Base-by-base conservation (phyloP, 2,329 filamentous ascomycete genomes). In the Chaetothyriales sp. region DNA sequence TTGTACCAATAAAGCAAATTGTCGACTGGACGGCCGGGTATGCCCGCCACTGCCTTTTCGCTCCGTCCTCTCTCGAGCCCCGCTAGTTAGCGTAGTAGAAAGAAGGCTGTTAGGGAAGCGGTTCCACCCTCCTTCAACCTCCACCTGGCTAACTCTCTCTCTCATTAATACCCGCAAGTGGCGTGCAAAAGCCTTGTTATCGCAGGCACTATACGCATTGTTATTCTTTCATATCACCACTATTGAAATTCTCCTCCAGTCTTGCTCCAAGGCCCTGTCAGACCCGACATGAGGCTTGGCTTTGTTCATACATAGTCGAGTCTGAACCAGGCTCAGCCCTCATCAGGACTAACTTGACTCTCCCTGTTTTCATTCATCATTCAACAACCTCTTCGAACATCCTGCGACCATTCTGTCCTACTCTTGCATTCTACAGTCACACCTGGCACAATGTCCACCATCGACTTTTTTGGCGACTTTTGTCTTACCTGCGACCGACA, bases 401-500 rank as follows among this genome's bases (percentile, higher is more conserved):
- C 33, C 29, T 33, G 4, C 33, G 13, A 15, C 15, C 33, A 15
- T 40, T 40, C 15, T 15, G 33, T 40, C 33, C 33, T 40, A 40
- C 33, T 15, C 22, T 25, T 25, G 6, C 22, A 25, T 6, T 25
- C 22, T 25, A 3, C 22, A 25, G 22, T 25, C 25, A 20, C 44
- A 6, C 44, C 15, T 3, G n/a, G 8, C 44, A 20, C 22, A 20
- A 47, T 33, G 20, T 18, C 28, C 8, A 18, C 46, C 18, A 47
- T 29, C 18, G 46, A 47, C 18, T 33, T 57, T 44, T 86, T 86
- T 63, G 86, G 85, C 69, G 84, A 94, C 70, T 95, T 88, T 78
- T 95, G 89, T 77, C 81, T 95, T 62, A 82, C 85, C 73, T 95
- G 89, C 75, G 89, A 95, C 73, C 84, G 85, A 72, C 86, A 94